Evolutionary conservation across 2,329 filamentous ascomycete species (phyloP).

Genomic region (Moelleriella libera): DNA sequence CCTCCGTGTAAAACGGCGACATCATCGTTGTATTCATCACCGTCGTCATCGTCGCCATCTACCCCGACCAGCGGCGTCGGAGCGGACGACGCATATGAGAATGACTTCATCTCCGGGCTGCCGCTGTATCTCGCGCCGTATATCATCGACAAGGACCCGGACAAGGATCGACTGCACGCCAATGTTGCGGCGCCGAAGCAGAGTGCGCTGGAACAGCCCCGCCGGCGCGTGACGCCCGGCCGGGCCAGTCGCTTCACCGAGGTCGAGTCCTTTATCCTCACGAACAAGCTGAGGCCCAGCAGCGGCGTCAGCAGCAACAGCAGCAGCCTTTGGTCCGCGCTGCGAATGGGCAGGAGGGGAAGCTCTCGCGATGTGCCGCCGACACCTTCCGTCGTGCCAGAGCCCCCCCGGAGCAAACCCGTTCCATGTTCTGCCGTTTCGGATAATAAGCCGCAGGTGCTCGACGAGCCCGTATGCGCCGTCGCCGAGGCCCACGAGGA

Average conservation of each 20-base stretch:
- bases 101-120: background rate
- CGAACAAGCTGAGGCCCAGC: background rate
- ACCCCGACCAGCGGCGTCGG: no score
- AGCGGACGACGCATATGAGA: background rate
- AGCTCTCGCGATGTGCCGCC: background rate
- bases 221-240: no score
- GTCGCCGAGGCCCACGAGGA: background rate
- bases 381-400: background rate
- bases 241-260: background rate
- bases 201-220: no score
- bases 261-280: background rate
- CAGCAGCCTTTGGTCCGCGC: background rate
- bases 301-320: background rate
- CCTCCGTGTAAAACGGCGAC: no score
- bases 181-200: no score
- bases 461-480: background rate
- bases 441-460: background rate
- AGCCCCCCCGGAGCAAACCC: background rate
- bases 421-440: no score
- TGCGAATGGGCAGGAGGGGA: background rate
- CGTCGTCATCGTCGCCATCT: no score
- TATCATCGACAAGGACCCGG: constrained; percentile 2
- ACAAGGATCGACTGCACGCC: background rate
- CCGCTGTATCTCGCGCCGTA: constrained; percentile 2
- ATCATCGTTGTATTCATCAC: no score